Percentiles rank a stretch among this genome's conserved stretches.
These are phyloP conservation scores for Salix dunnii DNA, from an alignment of 345 rosid species.

Conservation along the genomic window DNA sequence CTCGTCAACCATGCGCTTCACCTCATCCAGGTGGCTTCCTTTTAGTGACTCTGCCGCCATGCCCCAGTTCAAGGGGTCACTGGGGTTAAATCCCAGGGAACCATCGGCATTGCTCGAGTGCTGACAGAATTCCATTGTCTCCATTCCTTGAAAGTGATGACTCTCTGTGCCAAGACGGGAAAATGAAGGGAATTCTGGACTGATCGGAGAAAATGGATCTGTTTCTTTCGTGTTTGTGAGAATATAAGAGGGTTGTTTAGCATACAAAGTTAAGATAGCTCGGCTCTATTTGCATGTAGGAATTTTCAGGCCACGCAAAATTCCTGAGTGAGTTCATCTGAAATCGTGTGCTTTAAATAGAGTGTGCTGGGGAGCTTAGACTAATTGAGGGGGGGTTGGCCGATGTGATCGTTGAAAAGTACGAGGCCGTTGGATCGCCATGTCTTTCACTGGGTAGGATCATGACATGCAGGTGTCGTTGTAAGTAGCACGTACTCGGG, in stretches of 20 bases:
- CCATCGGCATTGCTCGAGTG: neutral
- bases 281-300: neutral
- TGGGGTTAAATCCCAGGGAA: neutral
- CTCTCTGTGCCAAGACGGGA: neutral
- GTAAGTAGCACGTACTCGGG: neutral
- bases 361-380: neutral
- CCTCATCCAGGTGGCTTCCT: conserved; percentile 86
- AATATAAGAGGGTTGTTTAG: neutral
- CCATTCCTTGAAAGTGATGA: neutral
- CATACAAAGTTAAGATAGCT: no score
- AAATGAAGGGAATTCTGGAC: neutral
- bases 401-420: conserved; percentile 39
- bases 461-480: neutral
- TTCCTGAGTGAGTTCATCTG: conserved; percentile 13
- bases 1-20: conserved; percentile 66
- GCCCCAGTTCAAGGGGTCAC: conserved; percentile 74
- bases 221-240: no score
- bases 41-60: conserved; percentile 58
- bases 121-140: conserved; percentile 4
- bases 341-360: conserved; percentile 27
- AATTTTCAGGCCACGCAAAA: conserved; percentile 22
- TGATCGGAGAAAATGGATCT: neutral
- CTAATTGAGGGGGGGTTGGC: conserved; percentile 28
- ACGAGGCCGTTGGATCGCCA: conserved; percentile 28
- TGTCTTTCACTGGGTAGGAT: conserved; percentile 6